These are phyloP conservation scores for Calocybe cyanea DNA, from an alignment of 768 basidiomycete species.

Conservation along the genomic window DNA sequence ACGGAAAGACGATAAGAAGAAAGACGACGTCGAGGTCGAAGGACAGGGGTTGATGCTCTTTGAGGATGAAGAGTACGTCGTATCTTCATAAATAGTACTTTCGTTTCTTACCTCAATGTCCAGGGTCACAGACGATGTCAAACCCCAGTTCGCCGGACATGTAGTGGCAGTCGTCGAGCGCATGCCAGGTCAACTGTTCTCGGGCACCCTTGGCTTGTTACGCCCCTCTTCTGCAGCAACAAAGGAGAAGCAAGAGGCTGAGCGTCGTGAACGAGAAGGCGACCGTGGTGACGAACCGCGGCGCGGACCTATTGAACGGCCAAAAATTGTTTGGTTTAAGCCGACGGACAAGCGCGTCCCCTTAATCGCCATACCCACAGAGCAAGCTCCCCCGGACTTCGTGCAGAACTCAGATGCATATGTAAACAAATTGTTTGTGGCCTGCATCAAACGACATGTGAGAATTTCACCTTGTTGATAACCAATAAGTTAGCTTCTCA, in stretches of 20 bases:
- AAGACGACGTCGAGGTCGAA: slow-evolving; percentile 99
- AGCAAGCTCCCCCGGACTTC: slow-evolving; percentile 96
- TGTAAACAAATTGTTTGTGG: slow-evolving; percentile 88
- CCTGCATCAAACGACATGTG: slow-evolving; percentile 97
- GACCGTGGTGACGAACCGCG: slow-evolving; percentile 83
- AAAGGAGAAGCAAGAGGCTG: slow-evolving; percentile 98
- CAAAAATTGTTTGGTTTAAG: slow-evolving; percentile 99
- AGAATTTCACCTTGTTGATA: slow-evolving; percentile 27
- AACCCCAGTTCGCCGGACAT: slow-evolving; percentile 97
- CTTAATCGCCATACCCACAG: slow-evolving; percentile 96
- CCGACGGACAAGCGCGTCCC: slow-evolving; percentile 99
- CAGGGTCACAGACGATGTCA: slow-evolving; percentile 95
- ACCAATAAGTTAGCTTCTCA: slow-evolving; percentile 15
- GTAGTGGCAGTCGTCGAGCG: slow-evolving; percentile 99
- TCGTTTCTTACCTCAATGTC: slow-evolving; percentile 4
- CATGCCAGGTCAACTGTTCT: slow-evolving; percentile 98
- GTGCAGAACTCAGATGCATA: slow-evolving; percentile 92
- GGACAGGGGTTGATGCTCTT: slow-evolving; percentile 96
- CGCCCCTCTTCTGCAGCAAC: slow-evolving; percentile 96
- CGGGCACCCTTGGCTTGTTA: slow-evolving; percentile 91
- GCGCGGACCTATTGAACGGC: slow-evolving; percentile 77
- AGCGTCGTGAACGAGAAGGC: slow-evolving; percentile 94
- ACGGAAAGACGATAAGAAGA: slow-evolving; percentile 98
- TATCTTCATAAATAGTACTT: slow-evolving; percentile 2
- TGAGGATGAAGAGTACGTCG: slow-evolving; percentile 88